phyloP scores from a whole-genome alignment of 73 alveolate genomes.

The Stentor coeruleus region DNA sequence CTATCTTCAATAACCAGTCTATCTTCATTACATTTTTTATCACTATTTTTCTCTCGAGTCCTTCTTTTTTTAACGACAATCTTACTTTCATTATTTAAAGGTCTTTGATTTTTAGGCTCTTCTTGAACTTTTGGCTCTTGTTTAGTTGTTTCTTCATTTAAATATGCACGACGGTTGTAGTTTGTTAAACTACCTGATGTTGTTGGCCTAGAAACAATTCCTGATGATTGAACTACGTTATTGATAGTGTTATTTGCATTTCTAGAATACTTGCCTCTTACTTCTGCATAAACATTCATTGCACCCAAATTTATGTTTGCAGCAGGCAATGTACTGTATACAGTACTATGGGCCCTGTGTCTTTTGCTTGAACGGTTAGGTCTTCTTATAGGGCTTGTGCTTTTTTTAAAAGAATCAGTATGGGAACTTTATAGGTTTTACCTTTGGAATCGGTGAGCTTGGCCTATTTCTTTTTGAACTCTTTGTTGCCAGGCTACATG shows the following conservation, averaged over 20 bases:
- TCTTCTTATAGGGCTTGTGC: conserved; percentile 2
- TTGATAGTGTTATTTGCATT: not conserved
- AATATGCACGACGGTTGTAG: not conserved
- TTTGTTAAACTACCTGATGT: not conserved
- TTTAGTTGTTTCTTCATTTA: not conserved
- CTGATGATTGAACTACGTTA: not conserved
- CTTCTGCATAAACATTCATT: conserved; percentile 21
- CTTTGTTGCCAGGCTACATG: conserved; percentile 24
- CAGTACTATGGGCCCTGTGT: not conserved
- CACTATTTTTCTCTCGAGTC: not conserved
- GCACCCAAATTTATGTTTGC: conserved; percentile 17
- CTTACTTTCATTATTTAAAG: not conserved
- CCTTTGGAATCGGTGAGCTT: conserved; percentile 13
- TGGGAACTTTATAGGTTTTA: not conserved
- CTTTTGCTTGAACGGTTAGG: not conserved
- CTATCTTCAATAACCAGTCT: not conserved
- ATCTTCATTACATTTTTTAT: not conserved
- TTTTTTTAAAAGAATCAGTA: not conserved
- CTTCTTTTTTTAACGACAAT: not conserved
- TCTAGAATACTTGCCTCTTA: conserved; percentile 18
- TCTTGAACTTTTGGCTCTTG: not conserved
- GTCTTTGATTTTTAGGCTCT: not conserved
- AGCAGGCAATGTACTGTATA: not conserved
- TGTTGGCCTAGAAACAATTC: conserved; percentile 7
- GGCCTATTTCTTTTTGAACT: conserved; percentile 23